Conservation (phyloP, 345 rosid genomes). For the Populus ilicifolia region DNA sequence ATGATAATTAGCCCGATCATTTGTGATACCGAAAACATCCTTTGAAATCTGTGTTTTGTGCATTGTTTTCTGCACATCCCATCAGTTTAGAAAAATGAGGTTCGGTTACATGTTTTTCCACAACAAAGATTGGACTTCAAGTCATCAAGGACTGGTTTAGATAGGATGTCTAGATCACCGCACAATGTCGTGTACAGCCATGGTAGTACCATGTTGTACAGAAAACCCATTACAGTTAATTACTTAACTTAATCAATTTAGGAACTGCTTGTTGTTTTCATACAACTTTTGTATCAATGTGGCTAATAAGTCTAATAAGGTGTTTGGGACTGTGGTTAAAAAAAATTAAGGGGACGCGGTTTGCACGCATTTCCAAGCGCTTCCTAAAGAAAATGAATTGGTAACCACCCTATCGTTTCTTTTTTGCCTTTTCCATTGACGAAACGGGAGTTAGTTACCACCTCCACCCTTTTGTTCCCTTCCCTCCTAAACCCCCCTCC, state of each 20-base stretch:
- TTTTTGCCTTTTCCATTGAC: slow-evolving; percentile 3
- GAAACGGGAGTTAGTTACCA: slow-evolving; percentile 30
- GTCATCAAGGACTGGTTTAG: not conserved
- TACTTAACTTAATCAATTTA: too few species aligned
- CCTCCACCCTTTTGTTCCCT: slow-evolving; percentile 32
- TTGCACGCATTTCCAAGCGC: too few species aligned
- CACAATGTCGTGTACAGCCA: not conserved
- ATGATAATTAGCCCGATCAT: too few species aligned
- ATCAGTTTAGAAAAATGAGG: not conserved
- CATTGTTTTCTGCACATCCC: too few species aligned
- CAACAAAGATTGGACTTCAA: not conserved
- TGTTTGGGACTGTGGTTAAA: too few species aligned
- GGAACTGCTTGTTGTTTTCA: too few species aligned
- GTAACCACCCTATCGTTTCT: slow-evolving; percentile 35
- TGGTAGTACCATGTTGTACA: too few species aligned
- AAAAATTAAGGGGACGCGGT: too few species aligned
- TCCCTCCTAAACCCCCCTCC: not conserved
- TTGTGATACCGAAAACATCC: too few species aligned
- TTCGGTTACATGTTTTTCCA: not conserved
- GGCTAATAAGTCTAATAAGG: slow-evolving; percentile 13
- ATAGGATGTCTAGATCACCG: not conserved
- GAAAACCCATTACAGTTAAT: too few species aligned
- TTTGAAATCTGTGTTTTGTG: too few species aligned
- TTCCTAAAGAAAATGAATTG: slow-evolving; percentile 8
- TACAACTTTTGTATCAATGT: not conserved